Evolutionary conservation across 2,329 filamentous ascomycete species (phyloP).

Genomic region (Juglanconis juglandina): DNA sequence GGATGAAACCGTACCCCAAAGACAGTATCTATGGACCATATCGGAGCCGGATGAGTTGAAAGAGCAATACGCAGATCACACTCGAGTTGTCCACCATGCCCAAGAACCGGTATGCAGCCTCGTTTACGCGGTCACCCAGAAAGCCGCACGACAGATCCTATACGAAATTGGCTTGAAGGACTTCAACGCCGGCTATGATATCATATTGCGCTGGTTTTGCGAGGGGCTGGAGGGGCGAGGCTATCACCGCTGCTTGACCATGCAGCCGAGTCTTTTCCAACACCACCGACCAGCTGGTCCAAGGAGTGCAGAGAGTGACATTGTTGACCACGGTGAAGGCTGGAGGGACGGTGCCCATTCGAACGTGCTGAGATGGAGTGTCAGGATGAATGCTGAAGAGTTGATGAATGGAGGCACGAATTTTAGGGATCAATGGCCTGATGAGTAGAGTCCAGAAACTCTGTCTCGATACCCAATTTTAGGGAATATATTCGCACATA

Average conservation of each 20-base stretch:
- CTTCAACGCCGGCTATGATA: slow-evolving; percentile 35
- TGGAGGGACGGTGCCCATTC: slow-evolving; percentile 29
- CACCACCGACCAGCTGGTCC: slow-evolving; percentile 40
- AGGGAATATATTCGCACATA: no score
- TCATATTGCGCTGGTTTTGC: slow-evolving; percentile 40
- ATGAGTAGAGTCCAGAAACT: slow-evolving; percentile 9
- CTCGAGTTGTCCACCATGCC: slow-evolving; percentile 38
- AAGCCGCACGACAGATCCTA: slow-evolving; percentile 36
- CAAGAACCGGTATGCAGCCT: slow-evolving; percentile 38
- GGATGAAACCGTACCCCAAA: slow-evolving; percentile 32
- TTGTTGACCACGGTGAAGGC: slow-evolving; percentile 30
- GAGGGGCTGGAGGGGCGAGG: slow-evolving; percentile 32
- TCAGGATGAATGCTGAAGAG: slow-evolving; percentile 37
- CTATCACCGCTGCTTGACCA: slow-evolving; percentile 37
- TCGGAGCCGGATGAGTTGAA: slow-evolving; percentile 30
- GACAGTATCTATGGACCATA: slow-evolving; percentile 30
- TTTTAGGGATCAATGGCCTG: slow-evolving; percentile 28
- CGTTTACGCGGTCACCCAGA: slow-evolving; percentile 39
- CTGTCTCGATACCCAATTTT: no score
- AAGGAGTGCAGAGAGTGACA: slow-evolving; percentile 33
- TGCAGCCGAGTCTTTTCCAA: slow-evolving; percentile 43
- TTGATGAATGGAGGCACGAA: slow-evolving; percentile 32
- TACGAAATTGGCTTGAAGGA: slow-evolving; percentile 38
- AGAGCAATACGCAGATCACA: slow-evolving; percentile 36
- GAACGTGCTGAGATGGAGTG: slow-evolving; percentile 37